Conservation (phyloP, 1,139 yeast species). For the Yamadazyma kanchanaburiensis region DNA sequence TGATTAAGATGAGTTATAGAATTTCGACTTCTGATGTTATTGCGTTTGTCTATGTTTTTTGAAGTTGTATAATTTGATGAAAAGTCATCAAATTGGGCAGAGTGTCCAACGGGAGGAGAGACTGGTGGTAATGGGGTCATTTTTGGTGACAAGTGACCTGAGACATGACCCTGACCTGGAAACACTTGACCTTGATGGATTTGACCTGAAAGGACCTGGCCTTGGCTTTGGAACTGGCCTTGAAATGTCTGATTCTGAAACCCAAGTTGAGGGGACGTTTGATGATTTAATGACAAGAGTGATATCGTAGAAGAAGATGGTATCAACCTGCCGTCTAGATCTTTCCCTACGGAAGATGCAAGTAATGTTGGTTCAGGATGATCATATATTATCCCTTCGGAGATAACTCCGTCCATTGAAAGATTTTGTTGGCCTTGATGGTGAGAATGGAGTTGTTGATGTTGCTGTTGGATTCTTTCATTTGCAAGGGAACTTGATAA, state of each 20-base stretch:
- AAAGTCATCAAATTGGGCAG: slow-evolving; percentile 3
- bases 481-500: slow-evolving; percentile 15
- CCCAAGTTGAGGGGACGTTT: no score
- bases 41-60: no score
- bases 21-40: slow-evolving; percentile 26
- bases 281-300: slow-evolving; percentile 41
- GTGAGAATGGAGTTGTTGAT: neutral
- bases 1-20: slow-evolving; percentile 29
- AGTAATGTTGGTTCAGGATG: slow-evolving; percentile 54
- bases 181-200: neutral
- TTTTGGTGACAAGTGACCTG: no score
- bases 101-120: no score
- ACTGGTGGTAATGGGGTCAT: no score
- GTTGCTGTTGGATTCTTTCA: slow-evolving; percentile 4
- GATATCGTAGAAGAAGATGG: slow-evolving; percentile 57
- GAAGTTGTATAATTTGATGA: slow-evolving; percentile 3
- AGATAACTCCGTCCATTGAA: neutral
- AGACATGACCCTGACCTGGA: no score
- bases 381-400: no score
- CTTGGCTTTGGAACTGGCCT: slow-evolving; percentile 1
- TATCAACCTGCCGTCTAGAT: slow-evolving; percentile 45
- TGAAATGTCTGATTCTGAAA: slow-evolving; percentile 1
- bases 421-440: neutral
- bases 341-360: slow-evolving; percentile 54
- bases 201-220: neutral